Conservation (phyloP, 2,329 filamentous ascomycete species). For the Epichloe sp. region DNA sequence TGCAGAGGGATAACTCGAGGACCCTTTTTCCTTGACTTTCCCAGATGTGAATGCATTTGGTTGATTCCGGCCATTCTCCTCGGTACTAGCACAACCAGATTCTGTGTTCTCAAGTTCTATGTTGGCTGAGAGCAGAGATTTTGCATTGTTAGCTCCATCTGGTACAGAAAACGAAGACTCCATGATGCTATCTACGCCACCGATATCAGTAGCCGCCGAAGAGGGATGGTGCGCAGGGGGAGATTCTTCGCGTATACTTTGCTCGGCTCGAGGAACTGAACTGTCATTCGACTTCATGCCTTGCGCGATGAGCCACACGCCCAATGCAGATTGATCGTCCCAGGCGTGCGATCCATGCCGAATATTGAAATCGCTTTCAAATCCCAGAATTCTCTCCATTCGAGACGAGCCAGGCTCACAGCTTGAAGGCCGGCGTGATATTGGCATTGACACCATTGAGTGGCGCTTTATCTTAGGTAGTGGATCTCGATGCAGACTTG, state of each 20-base stretch:
- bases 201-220: background rate
- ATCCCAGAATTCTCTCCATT: conserved; percentile 9
- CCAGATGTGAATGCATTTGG: background rate
- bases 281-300: conserved; percentile 16
- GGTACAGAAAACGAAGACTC: conserved; percentile 4
- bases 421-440: conserved; percentile 1
- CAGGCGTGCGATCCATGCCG: conserved; percentile 16
- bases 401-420: conserved; percentile 4
- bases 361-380: conserved; percentile 17
- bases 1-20: conserved; percentile 22
- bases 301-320: conserved; percentile 25
- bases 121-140: background rate
- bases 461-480: background rate
- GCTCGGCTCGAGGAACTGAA: conserved; percentile 9
- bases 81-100: background rate
- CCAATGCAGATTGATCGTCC: conserved; percentile 22
- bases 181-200: conserved; percentile 7
- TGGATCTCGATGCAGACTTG: background rate
- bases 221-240: background rate
- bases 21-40: conserved; percentile 13
- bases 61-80: background rate
- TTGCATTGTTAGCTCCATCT: background rate
- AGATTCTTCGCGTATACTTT: conserved; percentile 3
- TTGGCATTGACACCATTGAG: conserved; percentile 1
- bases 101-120: background rate